phyloP scores from a whole-genome alignment of 345 rosid genomes.

The Acer saccharum region DNA sequence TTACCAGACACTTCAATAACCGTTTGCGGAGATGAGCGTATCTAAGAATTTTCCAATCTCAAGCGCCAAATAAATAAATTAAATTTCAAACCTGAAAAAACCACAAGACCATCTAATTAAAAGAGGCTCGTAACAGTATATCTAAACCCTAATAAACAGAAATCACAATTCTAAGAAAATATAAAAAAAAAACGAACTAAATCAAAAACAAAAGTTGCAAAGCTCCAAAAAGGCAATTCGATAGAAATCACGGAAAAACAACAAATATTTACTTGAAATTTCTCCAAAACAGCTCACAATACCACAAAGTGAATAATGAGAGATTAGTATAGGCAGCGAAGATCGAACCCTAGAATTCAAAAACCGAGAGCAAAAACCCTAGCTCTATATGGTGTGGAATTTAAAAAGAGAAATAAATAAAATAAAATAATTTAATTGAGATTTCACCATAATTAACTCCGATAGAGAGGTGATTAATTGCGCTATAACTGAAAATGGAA shows the following conservation, averaged over 20 bases:
- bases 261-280: neutral
- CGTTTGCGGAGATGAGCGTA: neutral
- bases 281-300: neutral
- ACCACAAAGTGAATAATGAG: conserved; percentile 4
- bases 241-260: neutral
- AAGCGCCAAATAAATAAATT: conserved; percentile 12
- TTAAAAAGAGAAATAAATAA: neutral
- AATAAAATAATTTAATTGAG: neutral
- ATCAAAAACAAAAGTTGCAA: neutral
- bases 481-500: conserved; percentile 14
- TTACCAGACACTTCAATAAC: conserved; percentile 21
- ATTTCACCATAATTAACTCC: conserved; percentile 21
- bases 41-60: conserved; percentile 1
- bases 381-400: conserved; percentile 12
- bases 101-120: neutral
- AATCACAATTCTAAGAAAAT: neutral
- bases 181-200: neutral
- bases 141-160: neutral
- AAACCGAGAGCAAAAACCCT: conserved; percentile 30
- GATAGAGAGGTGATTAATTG: conserved; percentile 12
- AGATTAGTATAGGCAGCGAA: conserved; percentile 4
- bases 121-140: conserved; percentile 10
- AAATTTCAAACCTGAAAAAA: conserved; percentile 21
- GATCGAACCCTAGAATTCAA: conserved; percentile 41
- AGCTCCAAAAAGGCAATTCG: neutral